Evolutionary conservation across 2,329 filamentous ascomycete species (phyloP), one percentile per base, ranked within the genome.

Genomic region (Cercospora sp.): DNA sequence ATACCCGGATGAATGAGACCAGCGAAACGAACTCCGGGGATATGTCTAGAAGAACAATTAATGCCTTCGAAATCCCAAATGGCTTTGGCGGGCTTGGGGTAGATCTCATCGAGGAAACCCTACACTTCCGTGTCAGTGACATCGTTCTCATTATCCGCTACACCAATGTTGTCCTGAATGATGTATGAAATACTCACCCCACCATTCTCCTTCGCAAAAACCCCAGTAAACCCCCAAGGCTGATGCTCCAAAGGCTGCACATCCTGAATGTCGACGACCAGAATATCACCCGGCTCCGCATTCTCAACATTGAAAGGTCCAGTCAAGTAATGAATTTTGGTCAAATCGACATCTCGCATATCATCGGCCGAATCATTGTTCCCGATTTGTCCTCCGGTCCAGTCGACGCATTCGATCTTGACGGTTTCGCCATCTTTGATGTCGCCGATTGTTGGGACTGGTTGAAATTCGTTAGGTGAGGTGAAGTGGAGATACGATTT

Each of bases 361-460:
- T 97, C 94, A 75, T 97, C 91, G n/a, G 94, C 94, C 33, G 86
- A 91, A 79, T 97, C 93, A 72, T 94, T 90, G 80, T 97, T 97
- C 65, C 87, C 86, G 75, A 97, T 97, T 75, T 97, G 93, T 1
- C 93, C 93, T 23, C 76, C 77, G 0, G 80, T 82, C 75, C 92
- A 96, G 81, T 96, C 92, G 7, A 95, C 84, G 75, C 94, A 97
- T 83, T 97, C 92, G 72, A 97, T 97, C 80, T 96, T 97, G 72
- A 97, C 93, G 0, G 91, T 91, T 81, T 97, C 94, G 31, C 90
- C 90, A 75, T 94, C 89, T 74, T 91, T 89, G 75, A 97, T 93
- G 1, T 86, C 88, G 33, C 85, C 91, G 61, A 85, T 86, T 65
- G 86, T 88, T 0, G 94, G 94, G 62, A 97, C 92, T 95, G 55